Base-by-base conservation (phyloP, 306 rosid genomes). In the Quercus glauca region DNA sequence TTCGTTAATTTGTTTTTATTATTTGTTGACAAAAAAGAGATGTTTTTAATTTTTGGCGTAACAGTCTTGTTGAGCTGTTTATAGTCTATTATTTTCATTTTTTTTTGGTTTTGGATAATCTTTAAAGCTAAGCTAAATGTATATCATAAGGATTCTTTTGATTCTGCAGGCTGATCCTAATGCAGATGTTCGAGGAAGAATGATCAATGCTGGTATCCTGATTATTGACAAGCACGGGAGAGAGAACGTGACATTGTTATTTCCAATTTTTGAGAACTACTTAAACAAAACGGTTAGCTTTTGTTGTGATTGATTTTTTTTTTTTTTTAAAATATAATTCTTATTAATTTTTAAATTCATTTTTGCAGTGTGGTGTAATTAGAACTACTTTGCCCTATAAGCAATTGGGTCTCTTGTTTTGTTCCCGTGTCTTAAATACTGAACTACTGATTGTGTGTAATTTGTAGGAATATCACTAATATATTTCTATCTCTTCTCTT, bases 261-360 rank as follows among this genome's bases (percentile, higher is more conserved):
- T 95, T 81, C 99, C 99, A 55, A 95, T 95, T 74, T 93, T 95
- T 81, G 97, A 95, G 85, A 95, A 95, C 86, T 95, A 91, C 86
- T 85, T 95, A 31, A 95, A 91, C 92, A 93, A 93, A 90, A 90
- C 91, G 78, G 99, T 93, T 73, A 57, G 85, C 79, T 70, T 68
- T 73, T 63, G 65, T 75, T 72, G 28, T 7, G 7, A 65, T 33
- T 51, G 10, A 37, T 37, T 37, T 37, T 1, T 65, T 49, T 28
- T 57, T 68, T 60, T 55, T 5, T 19, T 23, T 23, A 23, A 20
- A 33, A 59, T 6, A 37, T 6, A 20, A 52, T n/a, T 67, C 45
- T 33, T 19, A 23, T 56, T 51, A 5, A 20, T 20, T 56, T 76
- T 61, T 37, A 37, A 37, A 20, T 35, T 20, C 19, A 20, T 31